phyloP scores from a whole-genome alignment of 2,329 filamentous ascomycete species.

The Arthrobotrys pseudoclavata region DNA sequence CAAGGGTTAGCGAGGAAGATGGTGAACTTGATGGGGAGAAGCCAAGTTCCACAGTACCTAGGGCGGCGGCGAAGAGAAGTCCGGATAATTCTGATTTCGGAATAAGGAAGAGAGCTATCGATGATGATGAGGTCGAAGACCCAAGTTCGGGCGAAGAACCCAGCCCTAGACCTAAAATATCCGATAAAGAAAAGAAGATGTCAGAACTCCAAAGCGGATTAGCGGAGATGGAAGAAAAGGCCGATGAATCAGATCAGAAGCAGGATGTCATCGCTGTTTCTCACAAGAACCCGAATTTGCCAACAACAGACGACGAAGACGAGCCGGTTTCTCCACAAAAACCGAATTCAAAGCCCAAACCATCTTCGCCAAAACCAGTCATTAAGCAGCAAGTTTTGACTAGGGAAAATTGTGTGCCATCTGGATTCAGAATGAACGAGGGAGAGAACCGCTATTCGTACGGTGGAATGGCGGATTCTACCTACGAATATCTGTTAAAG shows the following conservation, averaged over 20 bases:
- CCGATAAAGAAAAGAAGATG: slow-evolving; percentile 38
- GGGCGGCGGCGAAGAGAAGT: slow-evolving; percentile 4
- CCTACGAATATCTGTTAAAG: slow-evolving; percentile 79
- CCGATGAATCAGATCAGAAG: background rate
- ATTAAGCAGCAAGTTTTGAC: slow-evolving; percentile 64
- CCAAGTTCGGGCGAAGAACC: slow-evolving; percentile 1
- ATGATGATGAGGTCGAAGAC: slow-evolving; percentile 30
- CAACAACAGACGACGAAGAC: background rate
- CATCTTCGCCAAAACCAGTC: slow-evolving; percentile 14
- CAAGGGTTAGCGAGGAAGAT: slow-evolving; percentile 50
- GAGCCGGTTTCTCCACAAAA: background rate
- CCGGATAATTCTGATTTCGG: background rate
- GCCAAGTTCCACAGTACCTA: background rate
- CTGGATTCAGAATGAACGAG: slow-evolving; percentile 53
- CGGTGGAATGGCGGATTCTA: slow-evolving; percentile 78
- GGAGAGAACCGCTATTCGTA: slow-evolving; percentile 69
- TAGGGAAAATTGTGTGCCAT: slow-evolving; percentile 64
- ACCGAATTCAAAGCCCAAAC: background rate
- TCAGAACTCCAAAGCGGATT: slow-evolving; percentile 37
- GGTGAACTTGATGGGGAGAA: slow-evolving; percentile 14
- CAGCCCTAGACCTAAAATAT: background rate
- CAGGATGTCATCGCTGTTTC: slow-evolving; percentile 22
- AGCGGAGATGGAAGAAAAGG: slow-evolving; percentile 42
- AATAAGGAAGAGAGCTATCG: slow-evolving; percentile 22
- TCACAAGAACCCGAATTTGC: slow-evolving; percentile 5